phyloP scores from a whole-genome alignment of 805 yeast species.

The Saccharomycopsis malanga region DNA sequence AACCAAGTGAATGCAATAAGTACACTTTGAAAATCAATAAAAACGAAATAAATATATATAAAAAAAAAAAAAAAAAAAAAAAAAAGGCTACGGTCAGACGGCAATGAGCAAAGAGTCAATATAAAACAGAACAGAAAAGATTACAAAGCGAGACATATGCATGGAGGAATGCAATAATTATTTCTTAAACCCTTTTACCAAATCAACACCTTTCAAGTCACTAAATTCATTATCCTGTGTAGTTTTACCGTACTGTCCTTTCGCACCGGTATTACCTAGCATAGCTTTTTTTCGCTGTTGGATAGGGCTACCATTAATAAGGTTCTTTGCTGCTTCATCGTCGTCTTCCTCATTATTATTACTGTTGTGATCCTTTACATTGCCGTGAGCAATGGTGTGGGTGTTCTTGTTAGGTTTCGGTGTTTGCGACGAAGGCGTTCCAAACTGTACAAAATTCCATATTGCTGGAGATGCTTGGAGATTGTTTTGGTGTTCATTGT shows the following conservation, averaged over 20 bases:
- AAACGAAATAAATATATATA: no score
- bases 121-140: no score
- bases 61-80: no score
- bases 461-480: slow-evolving; percentile 69
- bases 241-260: not conserved
- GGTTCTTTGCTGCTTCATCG: slow-evolving; percentile 2
- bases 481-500: slow-evolving; percentile 16
- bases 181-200: slow-evolving; percentile 13
- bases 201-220: slow-evolving; percentile 13
- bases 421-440: slow-evolving; percentile 30
- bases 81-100: no score
- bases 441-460: slow-evolving; percentile 85
- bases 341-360: slow-evolving; percentile 1
- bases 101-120: no score
- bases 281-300: slow-evolving; percentile 9
- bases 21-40: no score
- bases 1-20: no score
- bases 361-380: not conserved
- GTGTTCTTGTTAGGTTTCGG: slow-evolving; percentile 6
- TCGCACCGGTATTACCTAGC: not conserved
- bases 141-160: no score
- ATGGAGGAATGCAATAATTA: no score
- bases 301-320: slow-evolving; percentile 13
- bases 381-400: no score
- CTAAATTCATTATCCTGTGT: slow-evolving; percentile 3